These are phyloP conservation scores for Cairneyella variabilis DNA, from an alignment of 495 filamentous ascomycete genomes.

Conservation along the genomic window DNA sequence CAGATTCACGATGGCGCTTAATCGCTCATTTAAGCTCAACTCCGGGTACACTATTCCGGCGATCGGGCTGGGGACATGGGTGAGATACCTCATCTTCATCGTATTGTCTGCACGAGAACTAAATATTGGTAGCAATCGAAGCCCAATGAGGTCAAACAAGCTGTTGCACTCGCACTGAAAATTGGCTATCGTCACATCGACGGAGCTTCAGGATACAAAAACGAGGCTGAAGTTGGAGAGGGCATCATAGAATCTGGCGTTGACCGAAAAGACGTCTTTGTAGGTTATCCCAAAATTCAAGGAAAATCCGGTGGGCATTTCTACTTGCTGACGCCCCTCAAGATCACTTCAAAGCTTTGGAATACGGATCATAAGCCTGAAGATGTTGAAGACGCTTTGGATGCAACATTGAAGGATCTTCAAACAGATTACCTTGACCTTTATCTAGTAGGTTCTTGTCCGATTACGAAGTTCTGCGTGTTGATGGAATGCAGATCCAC, in stretches of 20 bases:
- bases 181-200: constrained; percentile 61
- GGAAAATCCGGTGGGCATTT: too few species aligned
- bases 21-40: too few species aligned
- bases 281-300: constrained; percentile 27
- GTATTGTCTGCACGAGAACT: too few species aligned
- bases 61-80: too few species aligned
- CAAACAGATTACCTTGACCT: constrained; percentile 78
- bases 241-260: constrained; percentile 59
- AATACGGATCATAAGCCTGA: constrained; percentile 38
- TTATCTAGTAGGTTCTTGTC: too few species aligned
- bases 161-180: too few species aligned
- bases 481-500: constrained; percentile 41
- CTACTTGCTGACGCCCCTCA: not conserved
- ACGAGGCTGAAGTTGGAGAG: constrained; percentile 54
- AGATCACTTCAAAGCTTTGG: constrained; percentile 57
- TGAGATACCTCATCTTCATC: too few species aligned
- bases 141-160: too few species aligned
- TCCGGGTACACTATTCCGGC: too few species aligned
- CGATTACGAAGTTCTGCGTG: not conserved
- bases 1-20: too few species aligned
- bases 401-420: constrained; percentile 59
- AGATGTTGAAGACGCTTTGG: constrained; percentile 43
- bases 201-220: constrained; percentile 50
- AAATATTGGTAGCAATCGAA: too few species aligned
- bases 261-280: constrained; percentile 74